Conservation (phyloP, 2,329 filamentous ascomycete genomes). For the Curvularia verruculosa region DNA sequence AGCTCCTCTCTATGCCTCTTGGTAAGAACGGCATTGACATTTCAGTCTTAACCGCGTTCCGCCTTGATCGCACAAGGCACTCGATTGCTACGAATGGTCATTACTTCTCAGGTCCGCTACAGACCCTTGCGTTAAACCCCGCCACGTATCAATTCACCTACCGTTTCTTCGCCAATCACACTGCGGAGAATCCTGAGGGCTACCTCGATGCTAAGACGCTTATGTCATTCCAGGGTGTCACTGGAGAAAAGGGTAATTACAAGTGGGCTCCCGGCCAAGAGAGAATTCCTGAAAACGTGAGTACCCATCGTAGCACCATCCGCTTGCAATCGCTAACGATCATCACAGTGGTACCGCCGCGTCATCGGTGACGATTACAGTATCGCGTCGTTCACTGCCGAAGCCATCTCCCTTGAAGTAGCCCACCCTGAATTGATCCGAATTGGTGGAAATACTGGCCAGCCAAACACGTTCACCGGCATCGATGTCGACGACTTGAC, state of each 20-base stretch:
- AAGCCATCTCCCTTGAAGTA: conserved; percentile 18
- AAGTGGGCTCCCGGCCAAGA: conserved; percentile 26
- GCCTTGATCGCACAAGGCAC: conserved; percentile 27
- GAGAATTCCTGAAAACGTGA: conserved; percentile 31
- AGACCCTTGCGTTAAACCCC: conserved; percentile 24
- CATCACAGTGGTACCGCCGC: conserved; percentile 15
- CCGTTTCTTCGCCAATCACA: conserved; percentile 30
- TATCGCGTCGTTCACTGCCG: not conserved
- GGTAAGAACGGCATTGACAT: conserved; percentile 7
- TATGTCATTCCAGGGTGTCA: conserved; percentile 28
- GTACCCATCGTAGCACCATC: conserved; percentile 5
- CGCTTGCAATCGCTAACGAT: conserved; percentile 12
- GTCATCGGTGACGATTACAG: conserved; percentile 21
- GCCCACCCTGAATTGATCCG: conserved; percentile 16
- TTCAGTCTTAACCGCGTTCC: conserved; percentile 11
- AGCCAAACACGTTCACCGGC: conserved; percentile 25
- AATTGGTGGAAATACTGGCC: conserved; percentile 30
- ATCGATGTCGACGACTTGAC: conserved; percentile 26
- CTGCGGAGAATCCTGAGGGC: conserved; percentile 28
- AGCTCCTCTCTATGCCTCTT: conserved; percentile 10
- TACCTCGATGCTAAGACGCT: conserved; percentile 25
- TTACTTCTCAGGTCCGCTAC: conserved; percentile 24
- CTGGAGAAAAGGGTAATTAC: conserved; percentile 26
- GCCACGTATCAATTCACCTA: conserved; percentile 16
- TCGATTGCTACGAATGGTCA: conserved; percentile 24